A percentile compares a stretch with the other conserved stretches of the same genome.
phyloP scores from a whole-genome alignment of 2,329 filamentous ascomycete species.

The Xylaria sp. region DNA sequence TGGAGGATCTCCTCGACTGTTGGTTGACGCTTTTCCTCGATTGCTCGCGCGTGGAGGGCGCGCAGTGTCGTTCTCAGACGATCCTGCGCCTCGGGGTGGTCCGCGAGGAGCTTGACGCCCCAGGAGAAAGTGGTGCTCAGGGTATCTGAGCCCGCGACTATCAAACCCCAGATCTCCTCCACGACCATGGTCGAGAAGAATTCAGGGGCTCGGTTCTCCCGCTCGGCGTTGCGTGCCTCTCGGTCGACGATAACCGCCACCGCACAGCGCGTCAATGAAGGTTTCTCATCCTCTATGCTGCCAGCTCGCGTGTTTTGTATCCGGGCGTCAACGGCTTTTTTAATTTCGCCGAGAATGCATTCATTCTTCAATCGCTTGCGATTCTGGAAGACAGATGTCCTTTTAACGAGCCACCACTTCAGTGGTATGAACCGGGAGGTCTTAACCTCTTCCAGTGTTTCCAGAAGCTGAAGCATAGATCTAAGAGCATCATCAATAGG shows the following conservation, averaged over 20 bases:
- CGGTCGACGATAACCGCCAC: conserved; percentile 8
- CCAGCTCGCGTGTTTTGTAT: neutral
- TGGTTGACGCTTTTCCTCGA: conserved; percentile 10
- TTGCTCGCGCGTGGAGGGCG: neutral
- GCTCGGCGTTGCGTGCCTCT: conserved; percentile 16
- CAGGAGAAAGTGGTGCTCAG: conserved; percentile 23
- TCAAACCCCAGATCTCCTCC: conserved; percentile 29
- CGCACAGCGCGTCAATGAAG: conserved; percentile 15
- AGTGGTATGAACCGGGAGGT: conserved; percentile 5
- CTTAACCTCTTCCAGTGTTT: conserved; percentile 17
- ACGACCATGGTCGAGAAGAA: conserved; percentile 15
- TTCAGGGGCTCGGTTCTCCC: conserved; percentile 13
- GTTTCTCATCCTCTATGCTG: neutral
- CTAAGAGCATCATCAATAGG: conserved; percentile 7
- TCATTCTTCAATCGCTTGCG: conserved; percentile 18
- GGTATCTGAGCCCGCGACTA: conserved; percentile 32
- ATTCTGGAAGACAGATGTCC: conserved; percentile 8
- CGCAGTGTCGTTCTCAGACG: conserved; percentile 10
- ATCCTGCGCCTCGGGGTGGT: conserved; percentile 7
- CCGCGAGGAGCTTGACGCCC: conserved; percentile 18
- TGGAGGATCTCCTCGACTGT: conserved; percentile 12
- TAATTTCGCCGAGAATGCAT: conserved; percentile 15
- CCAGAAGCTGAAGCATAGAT: conserved; percentile 22
- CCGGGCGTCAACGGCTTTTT: conserved; percentile 13
- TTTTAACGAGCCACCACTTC: conserved; percentile 24